phyloP scores from a whole-genome alignment of 2,329 filamentous ascomycete species.

The Fusarium humuli region DNA sequence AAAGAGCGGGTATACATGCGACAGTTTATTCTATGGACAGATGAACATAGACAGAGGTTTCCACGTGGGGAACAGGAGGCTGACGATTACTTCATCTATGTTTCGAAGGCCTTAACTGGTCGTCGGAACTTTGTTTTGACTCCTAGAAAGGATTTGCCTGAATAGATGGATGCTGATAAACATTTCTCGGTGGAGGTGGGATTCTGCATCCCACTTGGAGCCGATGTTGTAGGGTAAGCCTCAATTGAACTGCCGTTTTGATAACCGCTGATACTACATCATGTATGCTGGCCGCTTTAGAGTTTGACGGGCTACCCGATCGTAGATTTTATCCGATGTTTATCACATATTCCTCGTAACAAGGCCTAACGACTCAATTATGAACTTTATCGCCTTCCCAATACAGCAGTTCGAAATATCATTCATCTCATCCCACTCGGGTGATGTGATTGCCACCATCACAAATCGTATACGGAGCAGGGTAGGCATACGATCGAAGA shows the following conservation, averaged over 20 bases:
- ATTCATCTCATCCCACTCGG: not conserved
- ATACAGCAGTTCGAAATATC: fast-evolving
- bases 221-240: not conserved
- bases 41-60: not conserved
- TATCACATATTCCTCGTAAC: not conserved
- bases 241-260: not conserved
- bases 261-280: not conserved
- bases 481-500: not conserved
- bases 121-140: not conserved
- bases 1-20: not conserved
- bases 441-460: not conserved
- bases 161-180: not conserved
- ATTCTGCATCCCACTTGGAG: not conserved
- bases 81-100: not conserved
- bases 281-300: not conserved
- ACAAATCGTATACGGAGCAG: not conserved
- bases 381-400: not conserved
- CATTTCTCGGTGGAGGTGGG: not conserved
- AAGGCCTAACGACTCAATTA: not conserved
- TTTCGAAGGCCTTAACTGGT: not conserved
- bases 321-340: not conserved
- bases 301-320: not conserved
- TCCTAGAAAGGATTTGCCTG: no score
- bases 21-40: not conserved
- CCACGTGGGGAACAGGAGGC: not conserved